Percentiles rank a stretch among this genome's conserved stretches.
phyloP scores from a whole-genome alignment of 2,329 filamentous ascomycete species.

The Aspergillus bombycis region DNA sequence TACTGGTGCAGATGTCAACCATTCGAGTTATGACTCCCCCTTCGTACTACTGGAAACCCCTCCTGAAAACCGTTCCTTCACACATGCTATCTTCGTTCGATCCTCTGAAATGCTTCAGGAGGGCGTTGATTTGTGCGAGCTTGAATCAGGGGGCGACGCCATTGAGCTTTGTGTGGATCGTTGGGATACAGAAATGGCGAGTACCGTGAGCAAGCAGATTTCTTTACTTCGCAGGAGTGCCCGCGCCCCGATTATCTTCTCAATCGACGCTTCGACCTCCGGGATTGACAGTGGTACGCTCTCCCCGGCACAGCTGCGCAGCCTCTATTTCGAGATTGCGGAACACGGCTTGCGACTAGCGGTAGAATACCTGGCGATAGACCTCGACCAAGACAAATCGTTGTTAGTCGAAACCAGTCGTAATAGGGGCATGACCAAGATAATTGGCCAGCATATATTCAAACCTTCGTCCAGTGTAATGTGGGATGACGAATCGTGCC shows the following conservation, averaged over 20 bases:
- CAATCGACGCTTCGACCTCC: conserved; percentile 48
- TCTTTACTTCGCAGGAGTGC: conserved; percentile 61
- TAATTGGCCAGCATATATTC: conserved; percentile 43
- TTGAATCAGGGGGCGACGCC: conserved; percentile 63
- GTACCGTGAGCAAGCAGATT: conserved; percentile 58
- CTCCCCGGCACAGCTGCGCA: conserved; percentile 13
- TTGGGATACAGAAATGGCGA: conserved; percentile 56
- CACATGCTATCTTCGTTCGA: conserved; percentile 44
- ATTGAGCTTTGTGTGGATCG: conserved; percentile 64
- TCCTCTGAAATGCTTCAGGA: conserved; percentile 39
- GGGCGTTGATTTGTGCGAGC: conserved; percentile 50
- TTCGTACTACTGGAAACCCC: conserved; percentile 64
- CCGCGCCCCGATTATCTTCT: conserved; percentile 60
- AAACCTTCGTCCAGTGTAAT: conserved; percentile 31
- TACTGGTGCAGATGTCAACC: conserved; percentile 56
- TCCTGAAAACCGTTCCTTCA: conserved; percentile 58
- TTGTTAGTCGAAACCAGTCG: conserved; percentile 31
- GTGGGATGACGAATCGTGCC: conserved; percentile 40
- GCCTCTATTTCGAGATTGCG: conserved; percentile 39
- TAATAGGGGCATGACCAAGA: conserved; percentile 44
- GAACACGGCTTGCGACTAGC: conserved; percentile 45
- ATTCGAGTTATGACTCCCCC: conserved; percentile 60
- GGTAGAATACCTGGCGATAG: conserved; percentile 45
- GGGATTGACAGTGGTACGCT: conserved; percentile 17
- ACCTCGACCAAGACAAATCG: conserved; percentile 37